phyloP scores from a whole-genome alignment of 148 eudicot genomes.

The Hydrangea macrophylla region DNA sequence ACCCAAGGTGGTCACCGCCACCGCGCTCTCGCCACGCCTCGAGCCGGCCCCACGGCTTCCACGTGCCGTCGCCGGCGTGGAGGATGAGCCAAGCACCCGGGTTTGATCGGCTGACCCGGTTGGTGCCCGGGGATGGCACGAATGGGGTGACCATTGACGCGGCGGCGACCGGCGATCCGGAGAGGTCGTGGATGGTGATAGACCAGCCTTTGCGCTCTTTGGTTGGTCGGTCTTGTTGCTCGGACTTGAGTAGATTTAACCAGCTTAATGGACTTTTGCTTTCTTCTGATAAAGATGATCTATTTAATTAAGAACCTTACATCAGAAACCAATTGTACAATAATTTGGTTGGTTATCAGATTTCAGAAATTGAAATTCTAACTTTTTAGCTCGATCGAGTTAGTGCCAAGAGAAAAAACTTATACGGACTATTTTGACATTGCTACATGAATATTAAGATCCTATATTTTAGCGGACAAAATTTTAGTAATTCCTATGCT shows the following conservation, averaged over 20 bases:
- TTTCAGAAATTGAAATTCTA: too few relatives aligned
- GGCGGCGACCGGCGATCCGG: conserved; percentile 81
- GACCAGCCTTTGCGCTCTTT: conserved; percentile 95
- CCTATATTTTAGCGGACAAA: too few relatives aligned
- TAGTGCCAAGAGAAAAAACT: too few relatives aligned
- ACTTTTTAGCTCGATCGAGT: too few relatives aligned
- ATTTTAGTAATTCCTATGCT: too few relatives aligned
- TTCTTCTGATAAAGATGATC: conserved; percentile 56
- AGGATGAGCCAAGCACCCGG: conserved; percentile 96
- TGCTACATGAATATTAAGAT: too few relatives aligned
- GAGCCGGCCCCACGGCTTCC: conserved; percentile 97
- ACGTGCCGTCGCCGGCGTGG: conserved; percentile 70
- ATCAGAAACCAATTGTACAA: too few relatives aligned
- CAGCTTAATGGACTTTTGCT: conserved; percentile 60
- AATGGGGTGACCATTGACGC: conserved; percentile 97
- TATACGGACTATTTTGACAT: too few relatives aligned
- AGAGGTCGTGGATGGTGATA: conserved; percentile 79
- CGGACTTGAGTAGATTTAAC: conserved; percentile 38
- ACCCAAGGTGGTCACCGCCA: conserved; percentile 44
- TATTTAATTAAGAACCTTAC: conserved; percentile 23
- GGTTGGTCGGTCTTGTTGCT: conserved; percentile 20
- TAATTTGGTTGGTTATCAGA: too few relatives aligned
- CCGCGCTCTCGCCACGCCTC: conserved; percentile 79
- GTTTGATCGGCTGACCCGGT: conserved; percentile 66
- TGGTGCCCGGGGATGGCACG: conserved; percentile 73